Evolutionary conservation across 306 rosid species (phyloP).

Genomic region (Fragaria nilgerrensis): DNA sequence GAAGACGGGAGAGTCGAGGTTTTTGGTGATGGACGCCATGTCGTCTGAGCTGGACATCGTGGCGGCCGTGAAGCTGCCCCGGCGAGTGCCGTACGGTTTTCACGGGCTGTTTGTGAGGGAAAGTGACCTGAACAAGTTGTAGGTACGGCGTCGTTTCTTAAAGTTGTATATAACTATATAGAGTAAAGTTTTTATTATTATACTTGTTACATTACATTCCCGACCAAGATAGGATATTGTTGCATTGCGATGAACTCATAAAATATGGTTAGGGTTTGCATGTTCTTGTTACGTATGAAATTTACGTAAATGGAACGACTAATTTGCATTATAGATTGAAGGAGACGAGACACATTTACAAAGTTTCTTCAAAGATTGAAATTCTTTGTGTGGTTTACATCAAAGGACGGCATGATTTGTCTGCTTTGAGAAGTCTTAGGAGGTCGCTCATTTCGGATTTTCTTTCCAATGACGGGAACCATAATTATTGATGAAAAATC

Average conservation of each 20-base stretch:
- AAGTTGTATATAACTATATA: neutral
- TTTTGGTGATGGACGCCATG: constrained; percentile 81
- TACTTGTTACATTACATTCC: neutral
- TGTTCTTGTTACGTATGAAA: neutral
- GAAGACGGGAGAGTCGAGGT: constrained; percentile 57
- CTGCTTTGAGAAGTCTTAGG: too few relatives aligned
- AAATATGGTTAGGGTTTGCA: neutral
- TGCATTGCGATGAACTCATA: too few relatives aligned
- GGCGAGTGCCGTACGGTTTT: constrained; percentile 84
- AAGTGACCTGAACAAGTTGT: constrained; percentile 39
- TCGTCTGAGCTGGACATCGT: constrained; percentile 68
- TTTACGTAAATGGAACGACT: neutral
- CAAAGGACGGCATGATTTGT: too few relatives aligned
- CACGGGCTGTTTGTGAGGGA: constrained; percentile 83
- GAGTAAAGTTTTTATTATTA: neutral
- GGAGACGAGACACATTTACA: too few relatives aligned
- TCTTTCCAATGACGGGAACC: too few relatives aligned
- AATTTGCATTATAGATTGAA: neutral
- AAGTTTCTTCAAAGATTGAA: too few relatives aligned
- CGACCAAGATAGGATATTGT: neutral
- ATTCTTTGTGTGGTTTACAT: too few relatives aligned
- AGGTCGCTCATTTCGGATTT: too few relatives aligned
- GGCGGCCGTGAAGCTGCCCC: constrained; percentile 73
- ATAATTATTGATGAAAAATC: too few relatives aligned
- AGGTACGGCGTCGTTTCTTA: neutral